Base-by-base conservation (phyloP, 805 yeast genomes). In the Cyberlindnera sargentensis region DNA sequence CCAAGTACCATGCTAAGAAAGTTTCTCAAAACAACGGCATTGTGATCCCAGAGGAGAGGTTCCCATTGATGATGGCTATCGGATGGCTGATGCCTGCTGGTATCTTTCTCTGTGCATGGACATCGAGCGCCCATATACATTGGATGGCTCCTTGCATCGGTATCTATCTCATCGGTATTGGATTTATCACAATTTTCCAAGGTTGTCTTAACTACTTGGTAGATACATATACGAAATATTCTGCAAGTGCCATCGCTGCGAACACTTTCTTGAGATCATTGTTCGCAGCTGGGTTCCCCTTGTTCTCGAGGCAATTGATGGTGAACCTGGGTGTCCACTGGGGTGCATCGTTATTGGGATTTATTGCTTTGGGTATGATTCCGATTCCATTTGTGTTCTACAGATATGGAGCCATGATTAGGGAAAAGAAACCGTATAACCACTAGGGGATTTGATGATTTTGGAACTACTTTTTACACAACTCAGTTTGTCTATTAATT, bases 201-300 rank as follows among this genome's bases (percentile, higher is more conserved):
- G 78, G 82, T 8, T 71, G 77, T 46, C 60, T 80, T 40, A 78
- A 75, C 58, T 80, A 80, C 53, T 63, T 81, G 47, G 76, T 81
- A 39, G 85, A 80, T 57, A 67, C 82, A 37, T 79, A 76, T 53
- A 67, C 77, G 31, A 60, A 68, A 36, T 73, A 69, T 49, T 76
- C 84, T 7, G 85, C 85, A 2, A 73, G 82, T 10, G 82, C 83
- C 2, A 66, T 79, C 42, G 84, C 86, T 4, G 84, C 80, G 5
- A 78, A 78, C 48, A 76, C 84, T 1, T 73, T 80, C 44, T 56
- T 75, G 40, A 68, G 85, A 57, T 77, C 84, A 0, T 60, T 71
- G 4, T 72, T 78, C 59, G 86, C 78, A 28, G 82, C 78, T 28
- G 73, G 69, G 2, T 79, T 80, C 68, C 85, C 86, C 20, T 61